These are phyloP conservation scores for Farysia itapuensis DNA, from an alignment of 1,284 basidiomycete species.

Conservation along the genomic window DNA sequence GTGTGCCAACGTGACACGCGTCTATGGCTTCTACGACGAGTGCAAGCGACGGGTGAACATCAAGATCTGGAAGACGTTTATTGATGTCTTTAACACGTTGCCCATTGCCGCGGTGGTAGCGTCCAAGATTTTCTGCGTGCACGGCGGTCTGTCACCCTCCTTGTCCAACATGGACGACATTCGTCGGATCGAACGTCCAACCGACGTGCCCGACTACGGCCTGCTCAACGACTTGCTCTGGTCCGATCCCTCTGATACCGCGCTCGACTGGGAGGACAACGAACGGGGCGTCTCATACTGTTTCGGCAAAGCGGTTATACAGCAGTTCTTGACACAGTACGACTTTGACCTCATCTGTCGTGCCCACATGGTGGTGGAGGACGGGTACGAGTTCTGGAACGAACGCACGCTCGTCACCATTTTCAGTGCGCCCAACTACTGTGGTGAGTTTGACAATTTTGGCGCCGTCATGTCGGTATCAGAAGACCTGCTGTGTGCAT, in stretches of 20 bases:
- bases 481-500: conserved; percentile 94
- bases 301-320: conserved; percentile 96
- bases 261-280: conserved; percentile 98
- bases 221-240: conserved; percentile 95
- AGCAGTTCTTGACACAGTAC: conserved; percentile 78
- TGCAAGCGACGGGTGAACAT: conserved; percentile 99
- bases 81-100: conserved; percentile 98
- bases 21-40: conserved; percentile 99
- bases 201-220: conserved; percentile 99
- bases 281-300: conserved; percentile 99
- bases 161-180: conserved; percentile 99
- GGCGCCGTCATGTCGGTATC: conserved; percentile 80
- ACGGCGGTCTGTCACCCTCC: conserved; percentile 96
- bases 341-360: conserved; percentile 99
- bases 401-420: conserved; percentile 97
- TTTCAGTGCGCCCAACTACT: conserved; percentile 91
- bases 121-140: conserved; percentile 99
- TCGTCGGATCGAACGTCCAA: conserved; percentile 93
- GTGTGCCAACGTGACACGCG: conserved; percentile 98
- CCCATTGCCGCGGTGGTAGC: conserved; percentile 98
- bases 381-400: conserved; percentile 99
- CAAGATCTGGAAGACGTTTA: conserved; percentile 99
- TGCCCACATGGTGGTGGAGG: conserved; percentile 98
- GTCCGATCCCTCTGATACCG: conserved; percentile 98
- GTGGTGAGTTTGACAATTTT: conserved; percentile 97